Base-by-base conservation (phyloP, 176 grass and related monocot species). In the Alloteropsis semialata region DNA sequence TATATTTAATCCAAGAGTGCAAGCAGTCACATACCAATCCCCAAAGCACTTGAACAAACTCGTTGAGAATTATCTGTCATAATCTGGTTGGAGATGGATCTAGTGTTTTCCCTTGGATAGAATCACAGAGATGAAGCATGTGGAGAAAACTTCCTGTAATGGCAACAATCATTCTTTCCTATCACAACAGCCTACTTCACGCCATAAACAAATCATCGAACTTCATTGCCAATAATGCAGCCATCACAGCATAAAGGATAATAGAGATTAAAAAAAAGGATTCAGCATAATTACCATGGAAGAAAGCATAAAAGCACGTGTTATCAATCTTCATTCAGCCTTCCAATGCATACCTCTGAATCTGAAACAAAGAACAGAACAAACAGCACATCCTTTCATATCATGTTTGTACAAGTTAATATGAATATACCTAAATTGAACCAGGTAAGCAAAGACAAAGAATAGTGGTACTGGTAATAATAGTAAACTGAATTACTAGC, bases 291-390 rank as follows among this genome's bases (percentile, higher is more conserved):
- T 54, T 92, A 86, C 86, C 86, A 86, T 51, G 42, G 24, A 56
- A 71, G 51, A 22, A 80, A 65, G 71, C 38, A 74, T 78, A 53
- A 42, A 51, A 77, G 44, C 56, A 44, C 33, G 42, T 65, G 53
- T 29, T 36, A 38, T 44, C 18, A 44, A 83, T 24, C 25, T 50
- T 72, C 44, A 76, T 79, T 91, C 75, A 92, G 79, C 87, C 60
- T 83, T 92, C 90, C 83, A 89, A 41, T 5, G 90, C 79, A 69
- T 89, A 84, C 62, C 79, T 89, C 83, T 89, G 90, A 85, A 92
- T 82, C 83, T 92, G 51, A 81, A 88, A 89, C 19, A 22, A 62
- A 50, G 46, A 79, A 88, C 30, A 84, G 21, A 12, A 32, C n/a
- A 85, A 68, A 81, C 24, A 56, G 53, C 7, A 81, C 11, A 75